Evolutionary conservation across 768 basidiomycete genomes (phyloP).

Genomic region (Guyanaporus albipodus): DNA sequence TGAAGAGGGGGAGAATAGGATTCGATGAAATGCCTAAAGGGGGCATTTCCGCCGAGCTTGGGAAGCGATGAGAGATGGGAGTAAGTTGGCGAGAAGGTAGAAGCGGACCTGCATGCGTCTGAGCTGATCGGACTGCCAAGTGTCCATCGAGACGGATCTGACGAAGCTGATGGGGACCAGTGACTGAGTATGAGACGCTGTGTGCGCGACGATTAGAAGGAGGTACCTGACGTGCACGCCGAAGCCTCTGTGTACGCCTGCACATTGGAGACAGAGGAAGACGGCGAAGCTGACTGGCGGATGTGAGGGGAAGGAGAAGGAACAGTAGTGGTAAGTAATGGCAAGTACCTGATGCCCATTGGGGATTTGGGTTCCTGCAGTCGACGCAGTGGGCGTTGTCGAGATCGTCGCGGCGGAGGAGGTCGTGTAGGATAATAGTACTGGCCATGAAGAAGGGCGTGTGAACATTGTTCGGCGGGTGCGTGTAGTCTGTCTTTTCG

Average conservation of each 20-base stretch:
- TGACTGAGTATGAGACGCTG: not conserved
- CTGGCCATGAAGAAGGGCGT: constrained; percentile 17
- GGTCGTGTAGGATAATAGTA: constrained; percentile 63
- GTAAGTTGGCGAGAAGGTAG: constrained; percentile 3
- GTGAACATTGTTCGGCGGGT: too few species aligned
- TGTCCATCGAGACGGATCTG: constrained; percentile 93
- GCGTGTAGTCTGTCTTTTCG: too few species aligned
- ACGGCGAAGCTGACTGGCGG: constrained; percentile 62
- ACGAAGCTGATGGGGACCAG: constrained; percentile 60
- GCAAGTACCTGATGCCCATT: constrained; percentile 84
- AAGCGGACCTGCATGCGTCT: constrained; percentile 79
- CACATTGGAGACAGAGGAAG: constrained; percentile 90
- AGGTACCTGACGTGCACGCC: constrained; percentile 85
- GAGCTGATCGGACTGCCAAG: constrained; percentile 89
- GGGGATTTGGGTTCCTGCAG: constrained; percentile 86
- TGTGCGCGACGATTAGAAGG: not conserved
- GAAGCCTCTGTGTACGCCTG: constrained; percentile 81
- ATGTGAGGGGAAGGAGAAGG: not conserved
- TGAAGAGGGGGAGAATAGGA: constrained; percentile 62
- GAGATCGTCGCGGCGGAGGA: constrained; percentile 67
- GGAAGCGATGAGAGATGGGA: constrained; percentile 7
- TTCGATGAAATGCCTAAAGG: constrained; percentile 75
- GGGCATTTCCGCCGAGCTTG: constrained; percentile 87
- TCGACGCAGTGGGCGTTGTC: constrained; percentile 78
- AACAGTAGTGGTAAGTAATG: not conserved